A percentile compares a stretch with the other conserved stretches of the same genome.
Evolutionary conservation across 352 stramenopile genomes (phyloP).

Genomic region (Thraustochytrium sp.): DNA sequence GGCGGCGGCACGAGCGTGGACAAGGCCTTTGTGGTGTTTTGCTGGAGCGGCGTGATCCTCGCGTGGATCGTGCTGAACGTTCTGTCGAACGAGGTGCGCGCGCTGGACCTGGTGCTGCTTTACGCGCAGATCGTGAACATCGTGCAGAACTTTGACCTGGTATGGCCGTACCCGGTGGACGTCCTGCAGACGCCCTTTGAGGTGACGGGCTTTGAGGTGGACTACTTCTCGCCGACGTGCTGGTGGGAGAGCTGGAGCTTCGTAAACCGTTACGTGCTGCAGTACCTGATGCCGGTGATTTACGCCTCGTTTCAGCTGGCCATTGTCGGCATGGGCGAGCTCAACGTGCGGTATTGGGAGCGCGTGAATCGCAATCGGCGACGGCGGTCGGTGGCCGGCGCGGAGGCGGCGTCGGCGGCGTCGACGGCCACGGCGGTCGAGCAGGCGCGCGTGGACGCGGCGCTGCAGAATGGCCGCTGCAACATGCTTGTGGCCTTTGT

Average conservation of each 20-base stretch:
- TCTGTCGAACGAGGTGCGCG: neutral
- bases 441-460: neutral
- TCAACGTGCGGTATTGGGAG: neutral
- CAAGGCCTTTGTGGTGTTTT: conserved; percentile 5
- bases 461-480: neutral
- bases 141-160: conserved; percentile 1
- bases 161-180: neutral
- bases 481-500: neutral
- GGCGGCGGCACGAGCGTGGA: neutral
- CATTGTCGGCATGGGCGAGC: neutral
- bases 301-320: neutral
- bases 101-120: neutral
- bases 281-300: neutral
- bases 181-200: conserved; percentile 24
- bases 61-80: conserved; percentile 11
- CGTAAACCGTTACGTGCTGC: neutral
- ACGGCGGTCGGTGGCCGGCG: no score
- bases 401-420: no score
- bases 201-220: conserved; percentile 18
- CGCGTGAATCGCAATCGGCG: no score
- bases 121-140: conserved; percentile 20
- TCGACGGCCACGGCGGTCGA: neutral
- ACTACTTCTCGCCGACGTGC: conserved; percentile 17
- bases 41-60: neutral
- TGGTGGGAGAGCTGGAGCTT: conserved; percentile 20